These are phyloP conservation scores for Geum urbanum DNA, from an alignment of 306 rosid species.

Conservation along the genomic window DNA sequence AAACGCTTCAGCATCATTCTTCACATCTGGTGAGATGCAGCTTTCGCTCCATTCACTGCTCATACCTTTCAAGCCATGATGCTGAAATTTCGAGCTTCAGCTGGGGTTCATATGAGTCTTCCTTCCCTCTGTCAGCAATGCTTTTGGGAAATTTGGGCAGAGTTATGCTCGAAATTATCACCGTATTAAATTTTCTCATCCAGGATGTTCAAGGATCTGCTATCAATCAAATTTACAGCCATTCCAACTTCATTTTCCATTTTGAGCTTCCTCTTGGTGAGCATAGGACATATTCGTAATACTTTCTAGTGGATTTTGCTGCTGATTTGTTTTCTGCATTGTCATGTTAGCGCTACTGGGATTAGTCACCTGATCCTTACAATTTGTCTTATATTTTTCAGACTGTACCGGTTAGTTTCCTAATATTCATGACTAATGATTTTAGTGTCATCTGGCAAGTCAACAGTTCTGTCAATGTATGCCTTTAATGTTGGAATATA, in stretches of 20 bases:
- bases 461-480: not conserved
- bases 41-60: constrained; percentile 30
- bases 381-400: not conserved
- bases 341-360: constrained; percentile 3
- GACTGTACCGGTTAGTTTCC: not conserved
- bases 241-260: constrained; percentile 34
- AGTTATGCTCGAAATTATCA: constrained; percentile 26
- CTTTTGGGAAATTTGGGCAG: constrained; percentile 24
- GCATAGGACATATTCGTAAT: constrained; percentile 26
- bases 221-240: constrained; percentile 40
- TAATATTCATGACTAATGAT: not conserved
- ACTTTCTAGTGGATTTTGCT: constrained; percentile 28
- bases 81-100: constrained; percentile 36
- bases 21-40: constrained; percentile 30
- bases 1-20: constrained; percentile 34
- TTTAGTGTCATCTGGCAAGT: not conserved
- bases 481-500: constrained; percentile 5
- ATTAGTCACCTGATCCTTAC: not conserved
- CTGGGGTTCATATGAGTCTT: constrained; percentile 19
- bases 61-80: constrained; percentile 77
- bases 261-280: constrained; percentile 35
- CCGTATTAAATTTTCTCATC: constrained; percentile 20
- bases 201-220: constrained; percentile 33
- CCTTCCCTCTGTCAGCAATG: constrained; percentile 17
- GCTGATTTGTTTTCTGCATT: not conserved